Evolutionary conservation across 768 basidiomycete species (phyloP).

Genomic region (Tubosaeta sp.): DNA sequence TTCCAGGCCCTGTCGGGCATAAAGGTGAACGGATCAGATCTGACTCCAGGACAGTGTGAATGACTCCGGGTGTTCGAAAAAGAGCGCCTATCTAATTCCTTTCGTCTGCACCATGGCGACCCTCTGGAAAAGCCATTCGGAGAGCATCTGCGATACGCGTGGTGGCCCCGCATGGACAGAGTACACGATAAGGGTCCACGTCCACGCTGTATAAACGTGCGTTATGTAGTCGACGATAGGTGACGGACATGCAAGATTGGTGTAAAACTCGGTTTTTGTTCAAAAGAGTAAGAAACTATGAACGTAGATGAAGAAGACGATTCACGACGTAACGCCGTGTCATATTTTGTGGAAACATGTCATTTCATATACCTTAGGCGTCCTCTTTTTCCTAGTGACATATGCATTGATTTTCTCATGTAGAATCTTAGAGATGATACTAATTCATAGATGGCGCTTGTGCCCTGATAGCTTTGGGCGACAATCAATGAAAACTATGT

Average conservation of each 20-base stretch:
- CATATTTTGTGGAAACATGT: constrained; percentile 4
- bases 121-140: constrained; percentile 66
- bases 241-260: no score
- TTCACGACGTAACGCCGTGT: constrained; percentile 12
- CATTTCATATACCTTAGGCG: constrained; percentile 9
- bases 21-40: no score
- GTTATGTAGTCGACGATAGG: neutral
- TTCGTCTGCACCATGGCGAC: constrained; percentile 73
- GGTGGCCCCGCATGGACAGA: constrained; percentile 71
- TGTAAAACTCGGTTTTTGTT: neutral
- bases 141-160: constrained; percentile 48
- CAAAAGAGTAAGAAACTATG: neutral
- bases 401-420: neutral
- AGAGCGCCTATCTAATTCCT: no score
- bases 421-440: neutral
- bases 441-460: no score
- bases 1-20: no score
- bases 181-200: constrained; percentile 59
- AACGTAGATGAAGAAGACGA: constrained; percentile 3
- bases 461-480: neutral
- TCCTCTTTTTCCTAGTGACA: neutral
- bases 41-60: no score
- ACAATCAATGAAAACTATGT: no score
- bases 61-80: no score
- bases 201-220: constrained; percentile 34